Evolutionary conservation across 2,329 filamentous ascomycete species (phyloP), one percentile per base, ranked within the genome.

Genomic region (Coleophoma eucalyptorum): DNA sequence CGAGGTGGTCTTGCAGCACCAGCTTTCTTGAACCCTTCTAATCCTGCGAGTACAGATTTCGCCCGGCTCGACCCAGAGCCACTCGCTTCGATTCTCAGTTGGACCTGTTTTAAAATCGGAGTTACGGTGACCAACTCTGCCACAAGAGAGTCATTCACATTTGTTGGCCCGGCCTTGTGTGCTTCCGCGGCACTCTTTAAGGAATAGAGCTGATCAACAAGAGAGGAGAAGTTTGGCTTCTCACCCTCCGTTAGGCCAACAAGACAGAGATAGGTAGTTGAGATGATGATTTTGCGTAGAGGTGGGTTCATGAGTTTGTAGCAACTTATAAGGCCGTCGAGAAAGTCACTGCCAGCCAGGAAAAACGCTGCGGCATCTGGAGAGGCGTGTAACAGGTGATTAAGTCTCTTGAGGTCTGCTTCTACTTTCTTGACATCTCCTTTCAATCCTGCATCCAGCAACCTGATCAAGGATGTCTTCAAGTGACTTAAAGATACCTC

Each of bases 191-290:
- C 83, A 3, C 79, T 76, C 61, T 91, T 93, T 31, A 97, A 73
- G 11, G 83, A 83, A 67, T 94, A 97, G 4, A 97, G 75, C 61
- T 93, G 86, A 65, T 97, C 93, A 10, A 88, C 81, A 15, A 97
- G 71, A 55, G 89, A 77, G 10, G 90, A 88, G 59, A 86, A 79
- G 52, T 89, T 91, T 5, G 87, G 82, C 16, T 80, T 80, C 1
- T 80, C 72, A 2, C 79, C 78, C 55, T 87, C 83, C 4, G 88
- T 77, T 33, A 96, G 72, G 1, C 89, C 86, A 3, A 84, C 70
- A 0, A 97, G 73, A 37, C 87, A 87, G 3, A 96, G 74, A 62
- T 94, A 97, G 12, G 82, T 73, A 3, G 87, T 86, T 1, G 87
- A 83, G 43, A 92, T 77, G 31, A 96, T 78, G 15, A 80, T 77